phyloP scores from a whole-genome alignment of 163 green algal species.

The Scenedesmus sp. region DNA sequence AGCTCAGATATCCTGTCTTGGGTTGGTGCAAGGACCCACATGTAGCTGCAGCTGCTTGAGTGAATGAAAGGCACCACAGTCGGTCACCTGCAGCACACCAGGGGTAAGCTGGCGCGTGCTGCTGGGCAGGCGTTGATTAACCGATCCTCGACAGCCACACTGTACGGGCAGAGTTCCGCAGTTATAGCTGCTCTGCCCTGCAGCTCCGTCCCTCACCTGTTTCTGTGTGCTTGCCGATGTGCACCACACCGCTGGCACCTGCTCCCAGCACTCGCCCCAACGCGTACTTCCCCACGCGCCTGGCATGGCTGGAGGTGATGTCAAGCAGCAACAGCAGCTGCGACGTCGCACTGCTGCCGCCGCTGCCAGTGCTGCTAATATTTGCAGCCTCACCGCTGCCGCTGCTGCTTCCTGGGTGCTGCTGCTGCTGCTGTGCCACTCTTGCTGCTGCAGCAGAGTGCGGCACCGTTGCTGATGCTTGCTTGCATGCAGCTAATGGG shows the following conservation, averaged over 20 bases:
- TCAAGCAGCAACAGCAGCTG: slow-evolving; percentile 61
- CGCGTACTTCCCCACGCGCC: slow-evolving; percentile 71
- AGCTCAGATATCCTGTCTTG: too few species aligned
- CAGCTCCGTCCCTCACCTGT: slow-evolving; percentile 51
- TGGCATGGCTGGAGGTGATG: slow-evolving; percentile 60
- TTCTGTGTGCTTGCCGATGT: slow-evolving; percentile 58
- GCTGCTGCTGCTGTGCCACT: background rate
- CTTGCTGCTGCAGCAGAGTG: background rate
- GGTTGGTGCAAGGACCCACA: too few species aligned
- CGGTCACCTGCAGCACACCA: too few species aligned
- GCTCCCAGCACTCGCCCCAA: slow-evolving; percentile 72
- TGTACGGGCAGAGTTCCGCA: background rate
- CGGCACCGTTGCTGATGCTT: background rate
- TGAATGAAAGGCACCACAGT: too few species aligned
- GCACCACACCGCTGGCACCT: slow-evolving; percentile 74
- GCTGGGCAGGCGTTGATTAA: too few species aligned
- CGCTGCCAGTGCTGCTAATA: background rate
- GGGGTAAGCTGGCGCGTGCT: too few species aligned
- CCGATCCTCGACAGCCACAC: too few species aligned
- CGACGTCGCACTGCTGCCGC: background rate
- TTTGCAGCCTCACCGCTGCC: background rate
- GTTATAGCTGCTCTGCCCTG: background rate
- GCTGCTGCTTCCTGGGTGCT: slow-evolving; percentile 34
- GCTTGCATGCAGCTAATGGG: slow-evolving; percentile 37
- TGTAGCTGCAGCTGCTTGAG: too few species aligned